phyloP scores from a whole-genome alignment of 768 basidiomycete genomes.

The Termitomyces bulborhizus region DNA sequence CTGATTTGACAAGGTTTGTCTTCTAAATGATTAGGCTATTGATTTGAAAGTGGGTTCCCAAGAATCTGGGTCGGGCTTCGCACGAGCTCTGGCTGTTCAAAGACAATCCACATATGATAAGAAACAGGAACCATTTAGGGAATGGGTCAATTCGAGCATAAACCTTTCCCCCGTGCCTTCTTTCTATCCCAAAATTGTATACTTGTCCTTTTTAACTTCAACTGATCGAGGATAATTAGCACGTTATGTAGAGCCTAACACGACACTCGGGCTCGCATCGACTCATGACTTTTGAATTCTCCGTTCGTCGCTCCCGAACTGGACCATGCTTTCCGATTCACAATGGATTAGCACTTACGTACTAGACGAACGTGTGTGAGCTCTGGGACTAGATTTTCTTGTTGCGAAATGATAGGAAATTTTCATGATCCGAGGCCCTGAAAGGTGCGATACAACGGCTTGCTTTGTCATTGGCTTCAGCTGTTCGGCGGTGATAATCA shows the following conservation, averaged over 20 bases:
- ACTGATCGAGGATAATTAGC: not conserved
- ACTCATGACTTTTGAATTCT: not conserved
- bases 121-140: not conserved
- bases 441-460: no score
- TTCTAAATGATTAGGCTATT: not conserved
- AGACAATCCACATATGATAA: no score
- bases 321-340: not conserved
- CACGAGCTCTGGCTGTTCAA: not conserved
- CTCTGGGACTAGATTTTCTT: not conserved
- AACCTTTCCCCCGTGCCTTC: not conserved
- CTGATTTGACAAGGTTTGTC: not conserved
- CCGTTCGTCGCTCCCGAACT: not conserved
- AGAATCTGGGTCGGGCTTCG: not conserved
- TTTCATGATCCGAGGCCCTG: not conserved
- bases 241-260: not conserved
- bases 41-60: not conserved
- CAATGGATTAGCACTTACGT: not conserved
- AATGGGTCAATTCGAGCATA: no score
- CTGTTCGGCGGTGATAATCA: not conserved
- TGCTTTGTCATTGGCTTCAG: not conserved
- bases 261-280: not conserved
- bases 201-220: not conserved
- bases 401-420: not conserved
- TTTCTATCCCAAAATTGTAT: not conserved
- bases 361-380: not conserved